Evolutionary conservation across 108 stramenopile species (phyloP).

Genomic region (Hondaea fermentalgiana): DNA sequence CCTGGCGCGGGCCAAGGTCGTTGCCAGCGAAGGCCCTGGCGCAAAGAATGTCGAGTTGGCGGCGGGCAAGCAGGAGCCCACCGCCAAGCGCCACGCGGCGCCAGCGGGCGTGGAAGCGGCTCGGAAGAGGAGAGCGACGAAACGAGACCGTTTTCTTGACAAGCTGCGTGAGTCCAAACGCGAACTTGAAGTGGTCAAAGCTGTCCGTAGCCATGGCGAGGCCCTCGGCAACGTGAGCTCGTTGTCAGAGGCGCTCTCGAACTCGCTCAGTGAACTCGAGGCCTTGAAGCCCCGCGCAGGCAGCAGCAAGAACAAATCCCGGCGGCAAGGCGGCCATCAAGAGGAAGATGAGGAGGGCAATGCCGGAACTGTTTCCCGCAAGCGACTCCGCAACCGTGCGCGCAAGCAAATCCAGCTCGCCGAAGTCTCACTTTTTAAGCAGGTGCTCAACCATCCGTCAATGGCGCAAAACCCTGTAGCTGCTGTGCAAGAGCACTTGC

Average conservation of each 20-base stretch:
- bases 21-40: too few relatives aligned
- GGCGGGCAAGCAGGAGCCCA: neutral
- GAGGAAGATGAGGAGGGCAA: neutral
- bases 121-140: neutral
- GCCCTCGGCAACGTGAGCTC: neutral
- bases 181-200: neutral
- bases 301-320: too few relatives aligned
- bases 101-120: neutral
- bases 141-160: neutral
- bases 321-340: neutral
- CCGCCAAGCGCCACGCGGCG: neutral
- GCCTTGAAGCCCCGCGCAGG: neutral
- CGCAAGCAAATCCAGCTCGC: slow-evolving; percentile 5
- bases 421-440: neutral
- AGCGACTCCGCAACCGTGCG: neutral
- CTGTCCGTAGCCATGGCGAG: neutral
- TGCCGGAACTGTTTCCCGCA: neutral
- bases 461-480: neutral
- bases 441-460: neutral
- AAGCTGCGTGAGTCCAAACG: neutral
- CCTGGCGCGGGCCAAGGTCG: too few relatives aligned
- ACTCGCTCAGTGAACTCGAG: neutral
- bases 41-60: too few relatives aligned
- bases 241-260: neutral
- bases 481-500: neutral